Percentiles rank a stretch among this genome's conserved stretches.
Evolutionary conservation across 805 yeast genomes (phyloP).

Genomic region (Teunomyces gatunensis): DNA sequence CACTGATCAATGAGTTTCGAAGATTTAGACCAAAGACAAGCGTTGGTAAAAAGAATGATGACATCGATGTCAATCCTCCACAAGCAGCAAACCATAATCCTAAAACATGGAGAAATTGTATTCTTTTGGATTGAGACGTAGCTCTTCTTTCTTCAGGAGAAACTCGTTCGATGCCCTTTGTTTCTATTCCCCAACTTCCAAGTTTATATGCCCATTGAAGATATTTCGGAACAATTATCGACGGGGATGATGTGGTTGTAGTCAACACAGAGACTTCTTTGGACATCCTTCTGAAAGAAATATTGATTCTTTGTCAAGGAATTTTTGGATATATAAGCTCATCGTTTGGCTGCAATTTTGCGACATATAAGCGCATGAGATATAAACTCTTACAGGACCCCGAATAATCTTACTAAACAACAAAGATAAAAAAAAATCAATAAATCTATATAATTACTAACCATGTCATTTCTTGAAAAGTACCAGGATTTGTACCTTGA

Average conservation of each 20-base stretch:
- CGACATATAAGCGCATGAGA: constrained; percentile 1
- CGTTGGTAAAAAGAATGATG: constrained; percentile 34
- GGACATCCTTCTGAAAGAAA: neutral
- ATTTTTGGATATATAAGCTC: too few relatives aligned
- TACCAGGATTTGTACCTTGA: neutral
- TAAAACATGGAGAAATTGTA: constrained; percentile 27
- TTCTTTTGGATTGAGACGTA: constrained; percentile 7
- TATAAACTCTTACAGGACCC: neutral
- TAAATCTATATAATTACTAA: neutral
- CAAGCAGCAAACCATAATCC: constrained; percentile 41
- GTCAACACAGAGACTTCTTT: neutral
- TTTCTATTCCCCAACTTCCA: constrained; percentile 30
- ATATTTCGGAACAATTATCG: neutral
- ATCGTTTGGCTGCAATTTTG: constrained; percentile 1
- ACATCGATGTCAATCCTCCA: constrained; percentile 39
- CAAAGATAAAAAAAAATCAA: neutral
- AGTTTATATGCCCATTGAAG: constrained; percentile 15
- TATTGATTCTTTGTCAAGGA: neutral
- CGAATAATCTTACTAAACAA: neutral
- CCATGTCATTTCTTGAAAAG: neutral
- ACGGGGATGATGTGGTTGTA: neutral
- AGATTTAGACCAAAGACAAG: constrained; percentile 25
- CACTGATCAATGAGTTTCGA: constrained; percentile 28
- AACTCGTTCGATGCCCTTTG: constrained; percentile 35
- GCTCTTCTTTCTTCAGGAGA: constrained; percentile 24